Evolutionary conservation across 257 asterid genomes (phyloP).

Genomic region (Nicotiana obtusifolia): DNA sequence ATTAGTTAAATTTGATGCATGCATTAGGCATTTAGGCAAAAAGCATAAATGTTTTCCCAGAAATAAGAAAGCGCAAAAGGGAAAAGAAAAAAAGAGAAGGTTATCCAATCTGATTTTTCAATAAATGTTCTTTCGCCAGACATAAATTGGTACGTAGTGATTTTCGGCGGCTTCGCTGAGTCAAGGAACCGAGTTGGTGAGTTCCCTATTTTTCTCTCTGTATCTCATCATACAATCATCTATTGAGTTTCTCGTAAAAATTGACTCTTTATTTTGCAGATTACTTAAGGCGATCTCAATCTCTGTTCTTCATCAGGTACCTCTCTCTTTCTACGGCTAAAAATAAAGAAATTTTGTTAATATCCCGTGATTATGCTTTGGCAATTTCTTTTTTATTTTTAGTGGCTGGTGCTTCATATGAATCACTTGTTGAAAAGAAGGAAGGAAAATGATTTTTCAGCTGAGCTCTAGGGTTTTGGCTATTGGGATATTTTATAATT

Average conservation of each 20-base stretch:
- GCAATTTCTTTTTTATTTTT: not conserved
- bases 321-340: not conserved
- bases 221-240: not conserved
- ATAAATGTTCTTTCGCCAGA: not conserved
- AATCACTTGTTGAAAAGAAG: not conserved
- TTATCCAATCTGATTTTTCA: not conserved
- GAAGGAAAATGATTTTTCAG: not conserved
- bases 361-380: not conserved
- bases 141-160: not conserved
- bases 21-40: not conserved
- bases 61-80: no score
- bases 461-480: not conserved
- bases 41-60: no score
- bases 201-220: not conserved
- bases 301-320: not conserved
- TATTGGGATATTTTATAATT: not conserved
- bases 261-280: not conserved
- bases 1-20: not conserved
- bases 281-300: not conserved
- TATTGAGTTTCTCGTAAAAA: not conserved
- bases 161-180: not conserved
- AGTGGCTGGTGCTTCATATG: not conserved
- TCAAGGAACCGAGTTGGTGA: not conserved
- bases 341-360: not conserved
- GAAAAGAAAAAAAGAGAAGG: not conserved